phyloP scores from a whole-genome alignment of 768 basidiomycete species.

The Gloeophyllum trabeum region DNA sequence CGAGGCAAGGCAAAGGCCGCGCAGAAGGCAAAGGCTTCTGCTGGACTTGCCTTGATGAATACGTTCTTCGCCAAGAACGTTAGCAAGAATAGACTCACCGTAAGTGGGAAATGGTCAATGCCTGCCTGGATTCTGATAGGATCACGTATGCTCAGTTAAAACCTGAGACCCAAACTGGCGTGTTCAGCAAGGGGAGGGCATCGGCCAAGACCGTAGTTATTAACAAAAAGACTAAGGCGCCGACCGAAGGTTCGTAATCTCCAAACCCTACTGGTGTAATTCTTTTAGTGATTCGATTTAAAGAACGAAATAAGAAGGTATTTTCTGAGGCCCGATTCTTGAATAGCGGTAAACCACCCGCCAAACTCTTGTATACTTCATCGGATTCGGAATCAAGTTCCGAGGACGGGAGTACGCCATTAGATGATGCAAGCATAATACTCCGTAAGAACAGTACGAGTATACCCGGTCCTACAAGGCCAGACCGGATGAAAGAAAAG shows the following conservation, averaged over 20 bases:
- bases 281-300: background rate
- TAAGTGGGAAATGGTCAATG: too few relatives aligned
- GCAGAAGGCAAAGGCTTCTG: constrained; percentile 22
- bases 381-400: background rate
- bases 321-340: constrained; percentile 14
- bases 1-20: constrained; percentile 13
- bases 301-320: constrained; percentile 1
- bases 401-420: background rate
- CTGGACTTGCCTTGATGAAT: constrained; percentile 55
- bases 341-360: background rate
- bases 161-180: constrained; percentile 33
- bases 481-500: background rate
- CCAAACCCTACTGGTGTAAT: background rate
- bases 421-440: background rate
- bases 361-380: background rate
- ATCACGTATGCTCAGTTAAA: constrained; percentile 25
- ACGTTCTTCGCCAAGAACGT: constrained; percentile 55
- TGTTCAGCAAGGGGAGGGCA: constrained; percentile 57
- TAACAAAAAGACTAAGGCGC: constrained; percentile 16
- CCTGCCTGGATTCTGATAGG: background rate
- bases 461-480: background rate
- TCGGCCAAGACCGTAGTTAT: constrained; percentile 28
- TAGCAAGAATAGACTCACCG: constrained; percentile 51
- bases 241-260: constrained; percentile 9
- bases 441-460: too few relatives aligned